Evolutionary conservation across 2,329 filamentous ascomycete genomes (phyloP).

Genomic region (Rhynchosporium secalis): DNA sequence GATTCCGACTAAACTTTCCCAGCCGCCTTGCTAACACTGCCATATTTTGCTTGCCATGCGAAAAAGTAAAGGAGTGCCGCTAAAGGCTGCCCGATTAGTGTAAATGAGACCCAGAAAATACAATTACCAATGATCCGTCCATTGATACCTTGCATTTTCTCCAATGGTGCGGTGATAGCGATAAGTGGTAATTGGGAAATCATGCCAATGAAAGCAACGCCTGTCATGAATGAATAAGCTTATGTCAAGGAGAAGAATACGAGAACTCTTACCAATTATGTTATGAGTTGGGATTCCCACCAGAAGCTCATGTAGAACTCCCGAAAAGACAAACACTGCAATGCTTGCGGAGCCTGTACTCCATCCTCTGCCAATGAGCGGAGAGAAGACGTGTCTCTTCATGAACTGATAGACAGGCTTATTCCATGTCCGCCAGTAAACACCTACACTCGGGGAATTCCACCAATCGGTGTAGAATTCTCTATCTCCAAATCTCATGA

Average conservation of each 20-base stretch:
- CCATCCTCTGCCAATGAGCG: conserved; percentile 82
- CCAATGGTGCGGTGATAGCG: conserved; percentile 72
- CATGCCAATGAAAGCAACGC: conserved; percentile 94
- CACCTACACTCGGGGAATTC: conserved; percentile 84
- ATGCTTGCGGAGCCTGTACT: conserved; percentile 69
- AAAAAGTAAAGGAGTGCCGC: conserved; percentile 95
- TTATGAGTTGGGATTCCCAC: conserved; percentile 96
- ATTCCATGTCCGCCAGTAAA: conserved; percentile 97
- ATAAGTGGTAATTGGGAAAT: conserved; percentile 90
- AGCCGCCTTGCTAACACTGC: conserved; percentile 61
- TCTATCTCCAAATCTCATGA: conserved; percentile 86
- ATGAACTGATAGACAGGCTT: conserved; percentile 97
- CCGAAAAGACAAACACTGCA: conserved; percentile 85
- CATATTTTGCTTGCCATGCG: conserved; percentile 97
- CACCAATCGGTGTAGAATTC: conserved; percentile 98
- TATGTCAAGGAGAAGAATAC: conserved; percentile 8
- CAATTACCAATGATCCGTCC: conserved; percentile 84
- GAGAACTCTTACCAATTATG: conserved; percentile 65
- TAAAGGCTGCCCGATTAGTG: conserved; percentile 90
- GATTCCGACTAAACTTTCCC: conserved; percentile 1
- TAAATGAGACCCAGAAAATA: conserved; percentile 97
- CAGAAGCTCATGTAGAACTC: conserved; percentile 84
- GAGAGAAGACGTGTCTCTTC: conserved; percentile 89
- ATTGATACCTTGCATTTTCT: conserved; percentile 73
- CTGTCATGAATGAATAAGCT: conserved; percentile 44